A percentile compares a stretch with the other conserved stretches of the same genome.
Evolutionary conservation across 148 eudicot genomes (phyloP).

Genomic region (Diospyros lotus): DNA sequence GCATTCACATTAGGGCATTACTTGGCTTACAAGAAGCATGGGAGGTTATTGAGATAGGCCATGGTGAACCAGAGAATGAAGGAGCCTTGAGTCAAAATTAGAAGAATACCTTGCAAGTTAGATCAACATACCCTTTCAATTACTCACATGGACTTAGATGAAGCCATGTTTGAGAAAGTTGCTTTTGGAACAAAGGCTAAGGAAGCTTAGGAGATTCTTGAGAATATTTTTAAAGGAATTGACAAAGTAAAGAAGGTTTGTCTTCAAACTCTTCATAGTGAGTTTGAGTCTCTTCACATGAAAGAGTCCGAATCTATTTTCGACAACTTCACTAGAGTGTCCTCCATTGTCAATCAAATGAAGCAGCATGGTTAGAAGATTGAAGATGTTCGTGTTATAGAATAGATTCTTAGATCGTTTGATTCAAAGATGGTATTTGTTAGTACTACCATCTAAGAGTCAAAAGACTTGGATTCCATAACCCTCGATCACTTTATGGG

Average conservation of each 20-base stretch:
- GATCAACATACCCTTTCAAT: neutral
- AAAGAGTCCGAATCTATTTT: constrained; percentile 5
- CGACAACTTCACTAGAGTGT: constrained; percentile 10
- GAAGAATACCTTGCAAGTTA: no score
- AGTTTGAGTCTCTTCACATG: constrained; percentile 10
- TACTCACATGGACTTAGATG: neutral
- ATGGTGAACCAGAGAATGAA: no score
- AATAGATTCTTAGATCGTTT: constrained; percentile 2
- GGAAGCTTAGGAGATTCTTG: constrained; percentile 13
- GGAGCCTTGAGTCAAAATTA: no score
- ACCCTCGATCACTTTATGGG: neutral
- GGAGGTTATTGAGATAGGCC: no score
- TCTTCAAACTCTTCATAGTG: constrained; percentile 12
- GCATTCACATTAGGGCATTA: no score
- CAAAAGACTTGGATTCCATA: constrained; percentile 6
- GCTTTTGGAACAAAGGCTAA: neutral
- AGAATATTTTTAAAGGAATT: constrained; percentile 6
- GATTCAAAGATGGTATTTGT: constrained; percentile 2
- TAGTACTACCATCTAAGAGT: constrained; percentile 6
- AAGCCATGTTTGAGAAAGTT: neutral
- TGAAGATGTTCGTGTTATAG: constrained; percentile 9
- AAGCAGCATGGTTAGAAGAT: neutral
- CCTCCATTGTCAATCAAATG: constrained; percentile 13
- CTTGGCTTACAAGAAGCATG: no score
- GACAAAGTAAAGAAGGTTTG: constrained; percentile 18